Percentiles rank a stretch among this genome's conserved stretches.
Evolutionary conservation across 176 grass and related monocot genomes (phyloP).

Genomic region (Echinochloa phyllopogon): DNA sequence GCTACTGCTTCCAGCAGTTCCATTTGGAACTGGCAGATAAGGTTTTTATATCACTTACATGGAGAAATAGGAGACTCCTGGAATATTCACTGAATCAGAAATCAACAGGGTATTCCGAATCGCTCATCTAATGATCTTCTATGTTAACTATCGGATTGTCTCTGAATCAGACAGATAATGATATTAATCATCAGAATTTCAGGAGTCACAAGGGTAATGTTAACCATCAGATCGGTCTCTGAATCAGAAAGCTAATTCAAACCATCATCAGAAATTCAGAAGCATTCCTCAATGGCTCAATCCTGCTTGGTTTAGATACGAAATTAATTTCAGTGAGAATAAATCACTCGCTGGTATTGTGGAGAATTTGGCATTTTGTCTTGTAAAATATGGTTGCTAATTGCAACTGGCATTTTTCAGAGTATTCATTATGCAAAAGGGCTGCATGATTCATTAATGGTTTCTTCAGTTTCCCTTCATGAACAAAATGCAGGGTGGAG

Average conservation of each 20-base stretch:
- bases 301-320: not conserved
- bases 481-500: not conserved
- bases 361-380: not conserved
- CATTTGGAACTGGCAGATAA: not conserved
- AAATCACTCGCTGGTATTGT: not conserved
- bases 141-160: not conserved
- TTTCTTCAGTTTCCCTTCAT: not conserved
- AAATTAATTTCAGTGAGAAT: not conserved
- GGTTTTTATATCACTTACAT: not conserved
- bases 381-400: not conserved
- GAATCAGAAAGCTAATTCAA: slow-evolving; percentile 1
- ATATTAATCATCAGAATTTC: not conserved
- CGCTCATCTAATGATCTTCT: not conserved
- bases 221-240: slow-evolving; percentile 1
- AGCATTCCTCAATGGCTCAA: not conserved
- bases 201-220: not conserved
- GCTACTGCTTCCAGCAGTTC: not conserved
- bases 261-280: slow-evolving; percentile 12
- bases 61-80: not conserved
- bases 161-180: not conserved
- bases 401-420: not conserved
- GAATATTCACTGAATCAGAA: not conserved
- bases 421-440: not conserved
- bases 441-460: not conserved
- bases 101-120: not conserved